Conservation (phyloP, 176 grass and related monocot species). For the Zea luxurians region DNA sequence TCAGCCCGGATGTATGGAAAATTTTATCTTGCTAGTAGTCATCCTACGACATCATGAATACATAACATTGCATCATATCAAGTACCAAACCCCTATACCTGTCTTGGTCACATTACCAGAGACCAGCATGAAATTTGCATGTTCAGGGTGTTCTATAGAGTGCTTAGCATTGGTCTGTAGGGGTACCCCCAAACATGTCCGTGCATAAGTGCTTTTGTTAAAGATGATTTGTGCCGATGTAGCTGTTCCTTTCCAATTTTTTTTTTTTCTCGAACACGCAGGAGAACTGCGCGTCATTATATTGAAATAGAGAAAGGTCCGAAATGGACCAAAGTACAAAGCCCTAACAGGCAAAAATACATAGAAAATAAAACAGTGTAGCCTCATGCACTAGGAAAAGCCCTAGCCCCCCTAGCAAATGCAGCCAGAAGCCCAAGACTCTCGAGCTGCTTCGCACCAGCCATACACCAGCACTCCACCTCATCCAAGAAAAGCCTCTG, state of each 20-base stretch:
- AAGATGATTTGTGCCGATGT: conserved; percentile 23
- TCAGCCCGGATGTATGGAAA: not conserved
- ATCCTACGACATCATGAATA: not conserved
- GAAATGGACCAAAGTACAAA: too few relatives aligned
- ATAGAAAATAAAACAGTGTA: too few relatives aligned
- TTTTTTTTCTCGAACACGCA: too few relatives aligned
- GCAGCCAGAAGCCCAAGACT: too few relatives aligned
- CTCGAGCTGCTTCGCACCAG: too few relatives aligned
- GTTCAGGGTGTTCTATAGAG: not conserved
- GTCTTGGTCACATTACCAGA: not conserved
- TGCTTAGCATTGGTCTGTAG: conserved; percentile 29
- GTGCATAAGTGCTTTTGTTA: conserved; percentile 30
- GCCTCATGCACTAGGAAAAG: too few relatives aligned
- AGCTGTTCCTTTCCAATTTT: not conserved
- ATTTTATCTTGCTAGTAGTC: not conserved
- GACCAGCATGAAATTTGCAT: not conserved
- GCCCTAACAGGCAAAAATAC: too few relatives aligned
- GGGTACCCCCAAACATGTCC: not conserved
- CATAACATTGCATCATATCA: conserved; percentile 18
- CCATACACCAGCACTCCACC: too few relatives aligned
- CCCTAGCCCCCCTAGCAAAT: too few relatives aligned
- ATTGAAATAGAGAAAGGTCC: too few relatives aligned
- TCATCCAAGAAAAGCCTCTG: too few relatives aligned
- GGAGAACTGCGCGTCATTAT: too few relatives aligned
- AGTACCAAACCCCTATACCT: conserved; percentile 7